These are phyloP conservation scores for Penicillium digitatum DNA, from an alignment of 2,329 filamentous ascomycete genomes.

Conservation along the genomic window DNA sequence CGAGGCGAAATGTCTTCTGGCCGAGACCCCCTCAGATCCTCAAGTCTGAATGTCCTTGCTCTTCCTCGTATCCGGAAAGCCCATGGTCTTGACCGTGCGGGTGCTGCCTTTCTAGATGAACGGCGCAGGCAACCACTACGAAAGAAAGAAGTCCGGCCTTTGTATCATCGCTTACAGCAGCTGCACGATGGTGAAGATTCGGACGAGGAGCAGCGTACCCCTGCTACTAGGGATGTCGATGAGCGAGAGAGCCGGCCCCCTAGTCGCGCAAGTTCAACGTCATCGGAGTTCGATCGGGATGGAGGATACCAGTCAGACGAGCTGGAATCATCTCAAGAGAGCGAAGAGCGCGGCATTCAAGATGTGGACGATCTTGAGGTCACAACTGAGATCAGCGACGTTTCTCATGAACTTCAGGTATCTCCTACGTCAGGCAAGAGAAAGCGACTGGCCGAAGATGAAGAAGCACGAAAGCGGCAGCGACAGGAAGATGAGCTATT, in stretches of 20 bases:
- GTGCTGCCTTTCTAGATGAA: conserved; percentile 66
- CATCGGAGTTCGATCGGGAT: conserved; percentile 50
- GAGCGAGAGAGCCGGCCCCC: conserved; percentile 77
- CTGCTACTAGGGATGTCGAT: conserved; percentile 71
- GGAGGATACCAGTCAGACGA: conserved; percentile 35
- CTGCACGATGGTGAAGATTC: conserved; percentile 78
- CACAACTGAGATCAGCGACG: not conserved
- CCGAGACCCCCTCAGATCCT: conserved; percentile 37
- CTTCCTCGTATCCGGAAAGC: conserved; percentile 72
- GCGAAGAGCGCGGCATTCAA: conserved; percentile 6
- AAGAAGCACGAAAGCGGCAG: conserved; percentile 70
- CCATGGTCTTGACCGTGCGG: conserved; percentile 55
- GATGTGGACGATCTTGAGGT: conserved; percentile 12
- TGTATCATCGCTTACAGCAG: conserved; percentile 74
- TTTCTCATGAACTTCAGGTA: conserved; percentile 44
- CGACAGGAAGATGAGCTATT: conserved; percentile 83
- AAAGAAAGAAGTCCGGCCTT: conserved; percentile 65
- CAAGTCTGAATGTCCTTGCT: conserved; percentile 56
- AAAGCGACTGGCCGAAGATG: conserved; percentile 67
- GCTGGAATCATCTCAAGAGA: conserved; percentile 17
- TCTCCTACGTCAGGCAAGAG: conserved; percentile 62
- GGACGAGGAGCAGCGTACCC: conserved; percentile 71
- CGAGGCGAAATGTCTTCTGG: conserved; percentile 39
- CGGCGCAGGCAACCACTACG: conserved; percentile 53
- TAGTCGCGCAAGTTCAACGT: conserved; percentile 61